Percentiles rank a stretch among this genome's conserved stretches.
Evolutionary conservation across 441 rosid species (phyloP).

Genomic region (Jatropha multifida): DNA sequence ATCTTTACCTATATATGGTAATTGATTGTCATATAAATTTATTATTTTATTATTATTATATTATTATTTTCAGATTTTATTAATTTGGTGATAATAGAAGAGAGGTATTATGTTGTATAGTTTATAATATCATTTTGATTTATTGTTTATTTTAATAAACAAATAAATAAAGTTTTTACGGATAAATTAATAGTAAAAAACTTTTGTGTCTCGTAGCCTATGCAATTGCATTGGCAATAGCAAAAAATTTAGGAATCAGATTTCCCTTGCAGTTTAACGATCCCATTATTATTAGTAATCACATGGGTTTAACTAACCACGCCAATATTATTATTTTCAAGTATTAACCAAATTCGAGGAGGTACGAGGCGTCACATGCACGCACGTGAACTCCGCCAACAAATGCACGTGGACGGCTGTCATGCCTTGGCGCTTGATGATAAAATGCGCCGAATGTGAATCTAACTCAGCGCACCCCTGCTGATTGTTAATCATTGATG

Average conservation of each 20-base stretch:
- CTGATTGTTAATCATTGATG: background rate
- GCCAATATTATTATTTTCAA: background rate
- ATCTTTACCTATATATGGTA: too few species aligned
- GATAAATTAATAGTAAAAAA: too few species aligned
- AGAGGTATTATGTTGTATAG: too few species aligned
- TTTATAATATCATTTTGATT: too few species aligned
- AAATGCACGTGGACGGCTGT: constrained; percentile 57
- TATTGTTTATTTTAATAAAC: too few species aligned
- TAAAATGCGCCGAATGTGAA: constrained; percentile 19
- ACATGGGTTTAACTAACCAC: constrained; percentile 22
- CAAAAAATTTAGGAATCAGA: background rate
- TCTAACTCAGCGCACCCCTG: background rate
- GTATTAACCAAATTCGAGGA: constrained; percentile 24
- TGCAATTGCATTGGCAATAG: background rate
- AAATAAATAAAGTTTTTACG: too few species aligned
- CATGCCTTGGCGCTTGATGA: constrained; percentile 26
- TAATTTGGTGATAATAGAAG: too few species aligned
- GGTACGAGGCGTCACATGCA: constrained; percentile 47
- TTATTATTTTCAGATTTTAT: too few species aligned
- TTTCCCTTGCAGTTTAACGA: background rate
- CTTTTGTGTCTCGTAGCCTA: background rate
- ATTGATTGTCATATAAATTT: too few species aligned
- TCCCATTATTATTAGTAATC: constrained; percentile 11
- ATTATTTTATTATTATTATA: too few species aligned
- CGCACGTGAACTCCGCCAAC: constrained; percentile 45